Base-by-base conservation (phyloP, 306 rosid genomes). In the Ormosia semicastrata region DNA sequence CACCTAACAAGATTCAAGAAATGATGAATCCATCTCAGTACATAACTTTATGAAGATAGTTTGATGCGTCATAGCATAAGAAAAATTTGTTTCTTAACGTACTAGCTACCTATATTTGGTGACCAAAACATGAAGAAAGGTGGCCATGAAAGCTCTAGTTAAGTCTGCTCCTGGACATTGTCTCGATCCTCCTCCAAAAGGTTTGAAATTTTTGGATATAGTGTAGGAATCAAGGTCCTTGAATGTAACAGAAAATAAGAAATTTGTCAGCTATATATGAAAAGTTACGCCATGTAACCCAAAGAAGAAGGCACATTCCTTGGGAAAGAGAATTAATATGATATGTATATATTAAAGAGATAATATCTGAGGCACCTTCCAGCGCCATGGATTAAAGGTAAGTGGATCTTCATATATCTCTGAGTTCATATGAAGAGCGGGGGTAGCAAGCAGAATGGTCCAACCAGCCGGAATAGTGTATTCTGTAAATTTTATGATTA, bases 101-200 rank as follows among this genome's bases (percentile, higher is more conserved):
- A 9, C 13, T 44, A 44, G 13, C 13, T 57, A 88, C 89, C 84
- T 83, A 10, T 88, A 80, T 68, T 80, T 79, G 7, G 87, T 85
- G 84, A 83, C 84, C 79, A 88, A 50, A 60, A 81, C 79, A 79
- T 88, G 89, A 24, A 88, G 30, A 41, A 83, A 88, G 13, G 60
- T 80, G 73, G 87, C 82, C 64, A 77, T 24, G 66, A 85, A 76
- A 3, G 62, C 79, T 70, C 72, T 71, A 6, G 67, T 62, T 53
- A 69, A 76, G 41, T 83, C 87, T 2, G 87, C 75, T 8, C 91
- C 89, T 3, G 78, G 83, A 58, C 89, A 85, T 39, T 80, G 87
- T 32, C 87, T 67, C 14, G 6, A 1, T 65, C 89, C 89, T 79
- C 87, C 85, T 32, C 91, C 89, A 18, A 88, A 88, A 2, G 91